Evolutionary conservation across 345 rosid genomes (phyloP), one percentile per base, ranked within the genome.

Genomic region (Adansonia digitata): DNA sequence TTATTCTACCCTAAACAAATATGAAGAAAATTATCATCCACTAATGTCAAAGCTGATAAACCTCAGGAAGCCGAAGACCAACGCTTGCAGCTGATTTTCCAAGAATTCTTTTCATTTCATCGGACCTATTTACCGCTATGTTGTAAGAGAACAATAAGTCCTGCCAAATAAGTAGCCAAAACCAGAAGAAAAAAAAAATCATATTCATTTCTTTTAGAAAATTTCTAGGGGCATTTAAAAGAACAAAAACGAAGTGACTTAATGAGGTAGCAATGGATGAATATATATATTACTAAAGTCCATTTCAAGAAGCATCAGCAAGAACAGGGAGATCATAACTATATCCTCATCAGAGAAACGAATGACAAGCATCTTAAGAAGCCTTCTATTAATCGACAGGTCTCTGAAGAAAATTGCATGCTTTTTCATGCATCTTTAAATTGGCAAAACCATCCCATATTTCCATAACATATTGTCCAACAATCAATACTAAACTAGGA

Each of bases 81-180:
- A 95, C 96, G 79, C 96, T 93, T 2, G 96, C 93, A 73, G 99
- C 97, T 57, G 99, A 91, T 84, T 91, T 91, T 37, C 92, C 86
- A 42, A 90, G 86, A 72, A 76, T 60, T 77, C 87, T 81, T 80
- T 87, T 88, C 93, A 93, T 87, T 82, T 95, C 97, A 3, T 89
- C 88, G 14, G 97, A 75, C 79, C 97, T 86, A 79, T 95, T 97
- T 43, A 95, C 93, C 0, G 93, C 98, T 71, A 95, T 87, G 80
- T 91, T 93, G 90, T 95, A 93, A 10, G 98, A 95, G 82, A 91
- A 90, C 72, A 91, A 69, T 59, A 93, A 76, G 8, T 93, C 97
- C 98, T 90, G 86, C 86, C 81, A 78, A 75, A 60, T 67, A n/a
- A 71, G 52, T 71, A 67, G 14, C n/a, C 55, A n/a, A 48, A 70